Conservation (phyloP, 2,329 filamentous ascomycete species). For the Fusarium mangiferae region DNA sequence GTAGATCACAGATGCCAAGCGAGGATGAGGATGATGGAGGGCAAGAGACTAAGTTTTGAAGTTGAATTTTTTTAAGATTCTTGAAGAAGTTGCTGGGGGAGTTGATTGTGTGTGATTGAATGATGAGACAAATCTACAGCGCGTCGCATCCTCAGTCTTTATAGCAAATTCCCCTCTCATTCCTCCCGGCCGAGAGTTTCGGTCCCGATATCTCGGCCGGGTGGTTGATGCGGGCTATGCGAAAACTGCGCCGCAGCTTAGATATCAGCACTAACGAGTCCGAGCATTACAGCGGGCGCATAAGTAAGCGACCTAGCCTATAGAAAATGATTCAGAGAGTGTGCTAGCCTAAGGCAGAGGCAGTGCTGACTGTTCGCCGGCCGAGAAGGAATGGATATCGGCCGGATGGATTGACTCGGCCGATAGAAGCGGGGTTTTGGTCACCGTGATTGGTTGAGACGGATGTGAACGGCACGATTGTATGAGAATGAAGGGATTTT, state of each 20-base stretch:
- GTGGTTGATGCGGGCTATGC: fast-evolving
- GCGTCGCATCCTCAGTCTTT: background rate
- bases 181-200: background rate
- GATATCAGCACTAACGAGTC: background rate
- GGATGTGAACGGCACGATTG: background rate
- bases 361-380: background rate
- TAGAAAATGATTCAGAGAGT: fast-evolving
- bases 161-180: background rate
- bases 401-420: conserved; percentile 10
- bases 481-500: background rate
- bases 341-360: background rate
- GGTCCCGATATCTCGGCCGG: background rate
- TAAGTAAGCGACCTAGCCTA: background rate
- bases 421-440: background rate
- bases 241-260: background rate
- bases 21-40: background rate
- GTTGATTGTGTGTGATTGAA: background rate
- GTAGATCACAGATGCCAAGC: background rate
- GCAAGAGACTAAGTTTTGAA: background rate
- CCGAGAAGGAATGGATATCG: background rate
- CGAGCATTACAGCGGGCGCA: background rate
- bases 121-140: fast-evolving
- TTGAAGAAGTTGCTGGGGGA: fast-evolving
- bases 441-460: background rate
- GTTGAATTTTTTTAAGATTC: background rate